Evolutionary conservation across 768 basidiomycete species (phyloP), one percentile per base, ranked within the genome.

Genomic region (Dictyophora rubrovolvata): DNA sequence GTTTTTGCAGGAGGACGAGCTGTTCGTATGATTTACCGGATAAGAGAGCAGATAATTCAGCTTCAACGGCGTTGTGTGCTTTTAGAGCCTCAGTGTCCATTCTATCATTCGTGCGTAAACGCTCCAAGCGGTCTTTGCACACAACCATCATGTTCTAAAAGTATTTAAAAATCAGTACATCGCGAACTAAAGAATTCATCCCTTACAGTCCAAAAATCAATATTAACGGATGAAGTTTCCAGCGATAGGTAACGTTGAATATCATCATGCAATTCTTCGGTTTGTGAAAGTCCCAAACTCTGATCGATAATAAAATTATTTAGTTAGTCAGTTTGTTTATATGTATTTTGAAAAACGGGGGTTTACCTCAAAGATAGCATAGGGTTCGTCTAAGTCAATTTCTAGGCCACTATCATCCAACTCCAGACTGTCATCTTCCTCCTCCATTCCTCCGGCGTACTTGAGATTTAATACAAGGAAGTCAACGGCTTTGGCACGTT

Each of bases 311-410:
- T 46, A 35, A 22, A 68, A 17, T 63, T 62, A 46, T 61, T 55
- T 42, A 50, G 54, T 55, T 47, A 51, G 23, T 6, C 28, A 58
- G 20, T 23, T n/a, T n/a, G 20, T 56, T n/a, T n/a, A n/a, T n/a
- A n/a, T n/a, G n/a, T n/a, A 48, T 33, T 53, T 22, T 33, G 17
- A n/a, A 52, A 33, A 14, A 17, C 1, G 21, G 2, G 75, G 88
- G 62, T n/a, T n/a, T 69, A 93, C 94, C 63, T 96, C 92, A 63
- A 98, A 86, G 64, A 99, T 98, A 65, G 89, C 90, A 74, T 98
- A 99, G 1, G 96, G 96, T 68, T 99, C 96, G 64, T 99, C 96
- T 49, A 98, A 79, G 69, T 99, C 96, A 66, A 98, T 96, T 71
- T 99, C 96, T 54, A 99, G 78, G 23, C 92, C 93, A 49, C 87